phyloP scores from a whole-genome alignment of 345 rosid species.

The Syzygium aromaticum region DNA sequence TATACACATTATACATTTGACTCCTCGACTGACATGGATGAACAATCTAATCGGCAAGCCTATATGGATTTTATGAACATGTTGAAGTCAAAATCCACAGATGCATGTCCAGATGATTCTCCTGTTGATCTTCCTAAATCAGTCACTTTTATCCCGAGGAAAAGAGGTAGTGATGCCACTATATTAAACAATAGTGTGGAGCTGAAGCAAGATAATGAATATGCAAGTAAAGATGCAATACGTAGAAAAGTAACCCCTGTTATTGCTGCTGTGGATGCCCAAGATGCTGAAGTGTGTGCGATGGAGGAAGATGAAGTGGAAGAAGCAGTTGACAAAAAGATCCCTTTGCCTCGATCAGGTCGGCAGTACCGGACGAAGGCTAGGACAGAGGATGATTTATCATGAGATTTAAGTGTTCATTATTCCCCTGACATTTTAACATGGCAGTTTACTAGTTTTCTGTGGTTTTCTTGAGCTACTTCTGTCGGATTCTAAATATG shows the following conservation, averaged over 20 bases:
- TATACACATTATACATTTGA: conserved; percentile 66
- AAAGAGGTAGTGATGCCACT: conserved; percentile 19
- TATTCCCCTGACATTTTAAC: not conserved
- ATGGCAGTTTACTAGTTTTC: not conserved
- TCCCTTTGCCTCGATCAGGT: conserved; percentile 15
- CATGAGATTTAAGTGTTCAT: not conserved
- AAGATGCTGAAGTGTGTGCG: conserved; percentile 29
- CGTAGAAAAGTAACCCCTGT: conserved; percentile 17
- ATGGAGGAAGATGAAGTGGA: conserved; percentile 73
- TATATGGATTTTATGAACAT: conserved; percentile 49
- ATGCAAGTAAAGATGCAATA: conserved; percentile 11
- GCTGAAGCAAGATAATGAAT: conserved; percentile 10
- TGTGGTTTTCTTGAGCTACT: not conserved
- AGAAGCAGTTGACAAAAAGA: conserved; percentile 6
- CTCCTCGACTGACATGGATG: conserved; percentile 44
- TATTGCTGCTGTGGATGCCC: conserved; percentile 32
- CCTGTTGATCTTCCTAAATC: conserved; percentile 42
- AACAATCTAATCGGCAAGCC: conserved; percentile 52
- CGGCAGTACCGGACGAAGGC: conserved; percentile 55
- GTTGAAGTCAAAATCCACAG: conserved; percentile 13
- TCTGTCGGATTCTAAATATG: not conserved
- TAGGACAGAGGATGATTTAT: conserved; percentile 25
- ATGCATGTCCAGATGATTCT: conserved; percentile 14
- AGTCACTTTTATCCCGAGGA: conserved; percentile 60
- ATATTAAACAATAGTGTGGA: conserved; percentile 13